Evolutionary conservation across 768 basidiomycete species (phyloP).

Genomic region (Panellus pusillus): DNA sequence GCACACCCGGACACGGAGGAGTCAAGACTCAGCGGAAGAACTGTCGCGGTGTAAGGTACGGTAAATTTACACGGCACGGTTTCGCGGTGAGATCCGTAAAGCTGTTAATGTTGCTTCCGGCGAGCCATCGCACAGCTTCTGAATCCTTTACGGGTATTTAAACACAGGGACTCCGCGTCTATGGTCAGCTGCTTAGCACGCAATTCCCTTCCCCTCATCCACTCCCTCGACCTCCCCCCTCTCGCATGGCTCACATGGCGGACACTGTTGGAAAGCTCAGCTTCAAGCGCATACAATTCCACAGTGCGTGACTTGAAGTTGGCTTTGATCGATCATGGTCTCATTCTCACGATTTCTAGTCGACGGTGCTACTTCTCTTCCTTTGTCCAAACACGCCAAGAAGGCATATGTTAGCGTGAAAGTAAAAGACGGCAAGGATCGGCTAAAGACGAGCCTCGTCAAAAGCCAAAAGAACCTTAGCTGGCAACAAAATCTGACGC

Average conservation of each 20-base stretch:
- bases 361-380: conserved; percentile 10
- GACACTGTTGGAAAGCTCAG: not conserved
- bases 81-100: conserved; percentile 12
- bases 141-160: not conserved
- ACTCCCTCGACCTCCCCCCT: not conserved
- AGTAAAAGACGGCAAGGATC: conserved; percentile 7
- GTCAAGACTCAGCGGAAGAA: too few relatives aligned
- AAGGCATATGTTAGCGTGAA: conserved; percentile 14
- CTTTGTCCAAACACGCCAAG: not conserved
- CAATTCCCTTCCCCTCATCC: not conserved
- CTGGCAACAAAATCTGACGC: conserved; percentile 15
- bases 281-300: conserved; percentile 19
- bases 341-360: conserved; percentile 4
- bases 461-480: conserved; percentile 12
- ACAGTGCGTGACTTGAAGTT: conserved; percentile 7
- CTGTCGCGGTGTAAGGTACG: too few relatives aligned
- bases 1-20: too few relatives aligned
- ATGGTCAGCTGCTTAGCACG: not conserved
- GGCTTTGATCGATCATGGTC: not conserved
- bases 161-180: not conserved
- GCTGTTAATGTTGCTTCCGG: not conserved
- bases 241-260: not conserved
- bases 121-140: not conserved
- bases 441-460: conserved; percentile 10
- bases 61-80: too few relatives aligned